These are phyloP conservation scores for Ceratocystis huliohia DNA, from an alignment of 2,329 filamentous ascomycete species.

Conservation along the genomic window DNA sequence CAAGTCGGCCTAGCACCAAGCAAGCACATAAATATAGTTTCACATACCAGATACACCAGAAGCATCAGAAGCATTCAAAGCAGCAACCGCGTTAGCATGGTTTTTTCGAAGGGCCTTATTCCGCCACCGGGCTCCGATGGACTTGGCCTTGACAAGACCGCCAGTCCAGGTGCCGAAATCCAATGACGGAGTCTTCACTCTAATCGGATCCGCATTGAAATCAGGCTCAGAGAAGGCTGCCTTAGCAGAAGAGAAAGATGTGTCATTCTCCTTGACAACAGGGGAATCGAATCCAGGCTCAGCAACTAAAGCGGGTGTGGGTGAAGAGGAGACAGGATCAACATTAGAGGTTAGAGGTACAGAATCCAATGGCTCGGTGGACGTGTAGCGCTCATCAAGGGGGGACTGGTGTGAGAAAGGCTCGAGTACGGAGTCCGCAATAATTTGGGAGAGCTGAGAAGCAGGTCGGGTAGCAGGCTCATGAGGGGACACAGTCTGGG, in stretches of 20 bases:
- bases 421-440: background rate
- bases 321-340: background rate
- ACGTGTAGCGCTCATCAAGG: background rate
- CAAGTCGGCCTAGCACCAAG: background rate
- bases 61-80: background rate
- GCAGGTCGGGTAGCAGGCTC: background rate
- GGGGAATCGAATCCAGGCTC: constrained; percentile 11
- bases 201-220: constrained; percentile 8
- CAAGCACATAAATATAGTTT: background rate
- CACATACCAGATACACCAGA: background rate
- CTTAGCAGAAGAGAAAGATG: background rate
- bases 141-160: background rate
- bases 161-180: constrained; percentile 7
- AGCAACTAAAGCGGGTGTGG: background rate
- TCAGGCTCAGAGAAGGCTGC: background rate
- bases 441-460: background rate
- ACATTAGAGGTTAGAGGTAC: background rate
- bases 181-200: constrained; percentile 13
- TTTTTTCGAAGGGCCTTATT: background rate
- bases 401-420: background rate
- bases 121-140: background rate
- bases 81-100: background rate
- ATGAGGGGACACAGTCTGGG: background rate
- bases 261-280: background rate
- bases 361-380: background rate